Evolutionary conservation across 2,329 filamentous ascomycete genomes (phyloP).

Genomic region (Pseudogymnoascus sp.): DNA sequence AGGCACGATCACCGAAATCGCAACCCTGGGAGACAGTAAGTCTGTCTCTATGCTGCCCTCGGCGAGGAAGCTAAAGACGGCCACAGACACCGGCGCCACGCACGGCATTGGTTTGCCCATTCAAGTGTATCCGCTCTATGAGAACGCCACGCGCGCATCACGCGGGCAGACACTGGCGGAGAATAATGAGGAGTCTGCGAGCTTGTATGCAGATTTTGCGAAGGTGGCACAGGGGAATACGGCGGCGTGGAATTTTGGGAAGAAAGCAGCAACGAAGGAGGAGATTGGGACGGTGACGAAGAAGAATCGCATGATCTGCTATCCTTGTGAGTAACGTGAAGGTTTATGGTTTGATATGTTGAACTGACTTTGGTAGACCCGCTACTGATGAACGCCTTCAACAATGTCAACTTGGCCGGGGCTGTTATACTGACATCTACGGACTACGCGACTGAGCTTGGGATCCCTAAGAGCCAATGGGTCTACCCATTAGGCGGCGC

Average conservation of each 20-base stretch:
- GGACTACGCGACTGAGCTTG: constrained; percentile 47
- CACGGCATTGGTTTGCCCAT: constrained; percentile 58
- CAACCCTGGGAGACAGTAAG: constrained; percentile 38
- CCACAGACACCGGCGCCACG: constrained; percentile 46
- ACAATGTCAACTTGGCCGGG: constrained; percentile 58
- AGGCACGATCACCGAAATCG: constrained; percentile 46
- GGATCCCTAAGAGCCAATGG: constrained; percentile 51
- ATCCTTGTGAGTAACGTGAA: constrained; percentile 47
- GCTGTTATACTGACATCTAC: constrained; percentile 55
- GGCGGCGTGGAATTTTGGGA: constrained; percentile 53
- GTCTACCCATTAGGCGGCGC: constrained; percentile 60
- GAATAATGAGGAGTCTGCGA: constrained; percentile 54
- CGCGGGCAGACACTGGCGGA: constrained; percentile 46
- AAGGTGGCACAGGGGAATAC: constrained; percentile 47
- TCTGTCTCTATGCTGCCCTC: constrained; percentile 13
- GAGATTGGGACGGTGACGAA: constrained; percentile 48
- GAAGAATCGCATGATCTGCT: constrained; percentile 62
- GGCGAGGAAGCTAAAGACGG: constrained; percentile 13
- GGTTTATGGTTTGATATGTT: neutral
- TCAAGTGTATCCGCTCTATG: constrained; percentile 62
- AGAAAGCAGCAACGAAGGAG: constrained; percentile 39
- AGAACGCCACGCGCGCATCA: constrained; percentile 56
- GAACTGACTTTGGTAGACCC: constrained; percentile 45
- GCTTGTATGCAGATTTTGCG: constrained; percentile 56
- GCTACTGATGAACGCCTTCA: constrained; percentile 66